These are phyloP conservation scores for Cyberlindnera maritima DNA, from an alignment of 805 yeast genomes.

Conservation along the genomic window DNA sequence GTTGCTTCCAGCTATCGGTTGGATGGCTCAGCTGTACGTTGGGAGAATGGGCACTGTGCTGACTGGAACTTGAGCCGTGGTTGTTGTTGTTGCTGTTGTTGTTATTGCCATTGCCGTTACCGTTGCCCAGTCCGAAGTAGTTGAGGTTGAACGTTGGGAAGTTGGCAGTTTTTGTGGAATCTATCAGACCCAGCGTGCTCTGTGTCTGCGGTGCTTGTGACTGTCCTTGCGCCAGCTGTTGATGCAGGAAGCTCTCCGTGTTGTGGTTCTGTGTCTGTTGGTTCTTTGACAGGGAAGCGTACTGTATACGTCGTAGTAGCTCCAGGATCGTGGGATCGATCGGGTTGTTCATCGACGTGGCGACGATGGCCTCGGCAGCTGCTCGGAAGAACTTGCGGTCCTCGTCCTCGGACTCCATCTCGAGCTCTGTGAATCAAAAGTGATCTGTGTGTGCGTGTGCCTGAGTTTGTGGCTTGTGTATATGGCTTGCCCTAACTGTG, in stretches of 20 bases:
- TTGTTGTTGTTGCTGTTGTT: not conserved
- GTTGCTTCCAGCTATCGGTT: not conserved
- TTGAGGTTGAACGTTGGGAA: constrained; percentile 28
- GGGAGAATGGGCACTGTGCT: too few species aligned
- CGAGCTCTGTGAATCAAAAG: not conserved
- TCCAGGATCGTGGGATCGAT: constrained; percentile 65
- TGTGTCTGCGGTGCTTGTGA: too few species aligned
- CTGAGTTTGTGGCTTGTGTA: not conserved
- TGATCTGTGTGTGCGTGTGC: not conserved
- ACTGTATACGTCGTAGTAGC: constrained; percentile 55
- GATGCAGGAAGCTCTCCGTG: constrained; percentile 2
- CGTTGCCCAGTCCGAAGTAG: constrained; percentile 22
- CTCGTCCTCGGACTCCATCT: constrained; percentile 33
- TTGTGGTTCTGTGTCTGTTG: not conserved
- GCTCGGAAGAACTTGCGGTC: constrained; percentile 54
- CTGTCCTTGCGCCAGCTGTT: constrained; percentile 6
- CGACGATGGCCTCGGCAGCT: constrained; percentile 61
- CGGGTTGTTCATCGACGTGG: constrained; percentile 43
- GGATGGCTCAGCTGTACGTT: not conserved
- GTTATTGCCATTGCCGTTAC: not conserved
- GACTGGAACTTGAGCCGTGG: too few species aligned
- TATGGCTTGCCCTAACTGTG: too few species aligned
- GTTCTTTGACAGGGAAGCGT: constrained; percentile 33
- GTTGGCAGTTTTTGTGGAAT: constrained; percentile 16
- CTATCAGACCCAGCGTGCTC: constrained; percentile 8